Evolutionary conservation across 2,329 filamentous ascomycete species (phyloP).

Genomic region (Pseudogymnoascus pannorum): DNA sequence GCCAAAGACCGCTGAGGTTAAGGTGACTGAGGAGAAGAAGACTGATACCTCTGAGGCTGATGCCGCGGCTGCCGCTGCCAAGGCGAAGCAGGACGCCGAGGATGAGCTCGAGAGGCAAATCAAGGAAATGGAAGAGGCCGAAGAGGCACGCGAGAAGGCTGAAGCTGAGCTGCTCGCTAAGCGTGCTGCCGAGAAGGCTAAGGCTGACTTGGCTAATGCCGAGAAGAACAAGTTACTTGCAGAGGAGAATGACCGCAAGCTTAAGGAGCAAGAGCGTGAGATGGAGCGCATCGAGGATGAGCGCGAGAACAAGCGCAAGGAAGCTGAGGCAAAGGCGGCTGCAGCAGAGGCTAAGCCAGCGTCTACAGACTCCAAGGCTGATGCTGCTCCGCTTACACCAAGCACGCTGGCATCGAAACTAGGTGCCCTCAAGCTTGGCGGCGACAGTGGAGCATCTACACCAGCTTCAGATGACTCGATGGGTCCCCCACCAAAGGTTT

Average conservation of each 20-base stretch:
- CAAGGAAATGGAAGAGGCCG: constrained; percentile 45
- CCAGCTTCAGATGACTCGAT: constrained; percentile 38
- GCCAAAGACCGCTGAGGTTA: constrained; percentile 25
- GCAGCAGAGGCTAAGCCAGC: constrained; percentile 15
- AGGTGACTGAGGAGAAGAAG: constrained; percentile 24
- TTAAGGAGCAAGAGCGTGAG: constrained; percentile 65
- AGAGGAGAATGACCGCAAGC: constrained; percentile 55
- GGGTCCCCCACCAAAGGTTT: constrained; percentile 43
- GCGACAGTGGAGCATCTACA: constrained; percentile 35
- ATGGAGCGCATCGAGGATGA: constrained; percentile 68
- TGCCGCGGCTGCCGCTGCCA: constrained; percentile 29
- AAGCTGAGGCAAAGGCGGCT: constrained; percentile 35
- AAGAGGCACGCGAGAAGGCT: constrained; percentile 26
- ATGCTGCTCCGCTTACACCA: constrained; percentile 21
- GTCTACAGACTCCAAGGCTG: constrained; percentile 16
- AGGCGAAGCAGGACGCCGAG: constrained; percentile 38
- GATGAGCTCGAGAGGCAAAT: constrained; percentile 55
- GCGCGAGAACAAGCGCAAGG: constrained; percentile 50
- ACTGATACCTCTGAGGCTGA: constrained; percentile 25
- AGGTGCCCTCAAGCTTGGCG: constrained; percentile 42
- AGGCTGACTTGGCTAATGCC: constrained; percentile 34
- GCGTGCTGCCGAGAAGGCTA: constrained; percentile 27
- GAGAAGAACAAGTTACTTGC: constrained; percentile 42
- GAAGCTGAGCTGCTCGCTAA: constrained; percentile 19
- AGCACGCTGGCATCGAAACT: constrained; percentile 38